Conservation (phyloP, 1,284 basidiomycete genomes). For the Cryptococcus sp. region DNA sequence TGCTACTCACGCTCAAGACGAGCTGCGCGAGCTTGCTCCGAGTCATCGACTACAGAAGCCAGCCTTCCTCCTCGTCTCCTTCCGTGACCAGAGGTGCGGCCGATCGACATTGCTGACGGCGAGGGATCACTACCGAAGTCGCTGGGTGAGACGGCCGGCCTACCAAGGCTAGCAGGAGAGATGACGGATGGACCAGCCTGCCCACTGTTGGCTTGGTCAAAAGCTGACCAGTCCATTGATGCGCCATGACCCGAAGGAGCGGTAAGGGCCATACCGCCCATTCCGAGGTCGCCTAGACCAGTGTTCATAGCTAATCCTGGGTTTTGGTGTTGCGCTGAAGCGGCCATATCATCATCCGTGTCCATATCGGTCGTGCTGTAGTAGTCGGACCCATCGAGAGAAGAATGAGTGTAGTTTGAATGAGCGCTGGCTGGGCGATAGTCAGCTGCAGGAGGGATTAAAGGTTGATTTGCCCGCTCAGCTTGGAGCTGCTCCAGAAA, state of each 20-base stretch:
- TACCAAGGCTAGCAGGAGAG: neutral
- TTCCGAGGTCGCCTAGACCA: constrained; percentile 13
- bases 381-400: constrained; percentile 22
- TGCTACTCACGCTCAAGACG: neutral
- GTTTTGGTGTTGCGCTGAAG: constrained; percentile 3
- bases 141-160: neutral
- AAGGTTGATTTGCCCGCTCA: neutral
- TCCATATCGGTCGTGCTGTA: constrained; percentile 39
- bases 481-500: neutral
- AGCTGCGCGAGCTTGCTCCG: constrained; percentile 1
- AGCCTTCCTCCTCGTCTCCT: neutral
- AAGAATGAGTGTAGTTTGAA: constrained; percentile 2
- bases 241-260: neutral
- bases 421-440: neutral
- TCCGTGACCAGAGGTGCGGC: neutral
- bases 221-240: constrained; percentile 10
- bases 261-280: constrained; percentile 13
- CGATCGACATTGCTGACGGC: constrained; percentile 2
- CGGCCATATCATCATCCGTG: constrained; percentile 24
- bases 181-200: neutral
- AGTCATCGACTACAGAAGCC: neutral
- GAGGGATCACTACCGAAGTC: neutral
- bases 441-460: neutral
- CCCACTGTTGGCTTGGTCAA: neutral
- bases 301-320: constrained; percentile 3